Evolutionary conservation across 495 filamentous ascomycete genomes (phyloP), one percentile per base, ranked within the genome.

Genomic region (Amphirosellinia nigrospora): DNA sequence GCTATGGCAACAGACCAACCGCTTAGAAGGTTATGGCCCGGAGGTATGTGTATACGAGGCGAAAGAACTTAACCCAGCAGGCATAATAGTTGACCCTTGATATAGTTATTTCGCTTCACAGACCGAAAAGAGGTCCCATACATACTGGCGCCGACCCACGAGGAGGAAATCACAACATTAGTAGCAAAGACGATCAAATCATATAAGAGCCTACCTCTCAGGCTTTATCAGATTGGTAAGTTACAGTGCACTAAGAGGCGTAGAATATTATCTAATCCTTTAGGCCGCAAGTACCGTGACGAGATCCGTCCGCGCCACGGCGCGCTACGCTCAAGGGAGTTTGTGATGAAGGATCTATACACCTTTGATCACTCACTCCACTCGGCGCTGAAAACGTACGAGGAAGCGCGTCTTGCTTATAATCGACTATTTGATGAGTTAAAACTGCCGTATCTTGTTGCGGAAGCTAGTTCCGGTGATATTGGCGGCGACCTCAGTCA

Each of bases 291-390:
- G 81, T 99, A 97, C 75, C 89, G 96, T 59, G 95, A 99, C 82
- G 96, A 99, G 75, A 86, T 89, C 46, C 86, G 96, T 30, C 96
- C 96, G 8, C 85, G 96, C 43, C 92, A 97, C 72, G 96, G 96
- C 15, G 84, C 98, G 2, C 85, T 99, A 13, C 89, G 96, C n/a
- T 91, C 93, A 0, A 89, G 92, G 70, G 96, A 99, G 73, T 99
- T 99, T 73, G 80, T 93, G 65, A 99, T 99, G 96, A 99, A 99
- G 80, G 96, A 99, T 79, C 87, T 99, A 1, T 99, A 99, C 76
- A 98, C 96, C 0, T 99, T 99, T 73, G 96, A 99, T 79, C 81
- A 83, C 65, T 90, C 81, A 45, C 74, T 85, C 3, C 75, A 87
- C 28, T 79, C 86, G 7, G 96, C 96, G 0, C 79, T 93, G 2